Conservation (phyloP, 2,329 filamentous ascomycete species). For the Dothiorella sarmentorum region DNA sequence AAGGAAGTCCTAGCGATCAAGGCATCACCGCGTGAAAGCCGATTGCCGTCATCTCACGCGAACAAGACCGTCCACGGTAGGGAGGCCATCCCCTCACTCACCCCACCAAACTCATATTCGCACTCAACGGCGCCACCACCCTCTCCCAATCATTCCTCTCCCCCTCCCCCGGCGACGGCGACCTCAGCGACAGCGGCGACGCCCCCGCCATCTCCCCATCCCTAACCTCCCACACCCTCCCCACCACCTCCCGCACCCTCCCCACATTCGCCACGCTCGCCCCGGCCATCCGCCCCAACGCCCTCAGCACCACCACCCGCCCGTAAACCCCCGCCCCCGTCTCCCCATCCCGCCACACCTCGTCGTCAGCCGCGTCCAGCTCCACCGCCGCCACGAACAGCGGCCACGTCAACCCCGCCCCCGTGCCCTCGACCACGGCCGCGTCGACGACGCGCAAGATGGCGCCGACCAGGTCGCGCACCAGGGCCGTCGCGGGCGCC, state of each 20-base stretch:
- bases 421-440: constrained; percentile 32
- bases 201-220: constrained; percentile 30
- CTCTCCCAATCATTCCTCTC: constrained; percentile 42
- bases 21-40: too few species aligned
- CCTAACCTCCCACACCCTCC: constrained; percentile 47
- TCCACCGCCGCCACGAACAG: constrained; percentile 46
- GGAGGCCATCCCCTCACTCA: background rate
- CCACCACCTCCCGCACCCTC: constrained; percentile 46
- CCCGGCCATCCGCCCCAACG: constrained; percentile 40
- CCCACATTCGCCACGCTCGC: constrained; percentile 43
- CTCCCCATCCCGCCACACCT: constrained; percentile 29
- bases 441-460: constrained; percentile 36
- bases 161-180: constrained; percentile 23
- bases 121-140: constrained; percentile 42
- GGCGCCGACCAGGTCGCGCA: constrained; percentile 26
- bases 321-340: constrained; percentile 29
- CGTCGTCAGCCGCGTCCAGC: constrained; percentile 35
- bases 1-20: too few species aligned
- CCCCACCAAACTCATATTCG: constrained; percentile 39
- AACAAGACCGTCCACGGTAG: too few species aligned
- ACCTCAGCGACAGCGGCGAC: too few species aligned
- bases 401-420: constrained; percentile 41
- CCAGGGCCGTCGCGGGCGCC: constrained; percentile 37
- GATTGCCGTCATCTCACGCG: too few species aligned
- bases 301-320: constrained; percentile 39